Evolutionary conservation across 164 flowering plant genomes (phyloP), one percentile per base, ranked within the genome.

Genomic region (Liquidambar formosana): DNA sequence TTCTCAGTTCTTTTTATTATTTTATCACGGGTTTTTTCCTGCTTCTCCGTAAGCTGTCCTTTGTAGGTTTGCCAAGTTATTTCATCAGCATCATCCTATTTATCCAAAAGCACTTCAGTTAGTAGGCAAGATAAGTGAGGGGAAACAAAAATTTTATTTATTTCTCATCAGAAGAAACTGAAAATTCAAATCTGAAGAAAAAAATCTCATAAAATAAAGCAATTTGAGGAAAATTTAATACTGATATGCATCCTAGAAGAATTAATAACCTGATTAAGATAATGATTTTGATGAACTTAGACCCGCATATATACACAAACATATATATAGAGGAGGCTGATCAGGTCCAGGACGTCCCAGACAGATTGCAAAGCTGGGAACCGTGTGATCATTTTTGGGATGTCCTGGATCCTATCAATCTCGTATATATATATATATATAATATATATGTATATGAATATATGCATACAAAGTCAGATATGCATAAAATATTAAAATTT

Each of bases 31-130:
- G 98, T 92, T 79, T 96, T 96, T 73, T 90, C 93, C 80, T 96
- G 98, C 86, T 84, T 96, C 75, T 93, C 98, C 16, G 99, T 96
- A 62, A 96, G 97, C 76, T 90, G 93, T 25, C 98, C 99, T 79
- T 86, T 92, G 84, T 82, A 90, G 41, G 86, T 93, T 77, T 96
- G 99, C 99, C 99, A 96, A 27, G 95, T 96, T 45, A 96, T 73
- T 72, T 87, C 99, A 41, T 85, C 91, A 61, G 41, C 76, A 63
- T 92, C 95, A 68, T 90, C 95, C 93, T 90, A 63, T 54, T 66
- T 26, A 53, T 78, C 44, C 67, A 68, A 70, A 75, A 69, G 10
- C 19, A 65, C 18, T n/a, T 61, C 9, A 47, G 62, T 69, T 43
- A 66, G 27, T 16, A 15, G 45, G 21, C 14, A 61, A 48, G n/a